Evolutionary conservation across 176 grass and related monocot species (phyloP).

Genomic region (Cocos nucifera): DNA sequence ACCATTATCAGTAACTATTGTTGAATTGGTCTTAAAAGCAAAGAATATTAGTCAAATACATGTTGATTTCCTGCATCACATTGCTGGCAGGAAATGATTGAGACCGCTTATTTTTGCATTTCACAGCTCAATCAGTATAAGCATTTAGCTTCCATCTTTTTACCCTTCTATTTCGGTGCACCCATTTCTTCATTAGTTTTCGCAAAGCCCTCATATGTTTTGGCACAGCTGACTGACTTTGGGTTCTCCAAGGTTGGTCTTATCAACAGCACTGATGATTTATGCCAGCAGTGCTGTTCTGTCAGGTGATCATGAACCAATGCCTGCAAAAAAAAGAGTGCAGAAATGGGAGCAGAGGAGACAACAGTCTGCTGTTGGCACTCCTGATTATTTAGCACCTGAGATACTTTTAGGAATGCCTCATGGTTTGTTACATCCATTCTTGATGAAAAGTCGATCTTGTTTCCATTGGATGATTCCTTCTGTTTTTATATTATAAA

Average conservation of each 20-base stretch:
- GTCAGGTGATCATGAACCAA: slow-evolving; percentile 47
- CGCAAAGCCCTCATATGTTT: neutral
- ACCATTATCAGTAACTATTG: too few species aligned
- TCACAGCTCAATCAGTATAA: too few species aligned
- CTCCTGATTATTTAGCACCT: slow-evolving; percentile 93
- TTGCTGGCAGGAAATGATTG: too few species aligned
- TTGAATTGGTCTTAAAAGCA: too few species aligned
- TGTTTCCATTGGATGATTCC: too few species aligned
- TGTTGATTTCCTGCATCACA: too few species aligned
- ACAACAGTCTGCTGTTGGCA: slow-evolving; percentile 83
- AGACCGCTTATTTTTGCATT: too few species aligned
- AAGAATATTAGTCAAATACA: too few species aligned
- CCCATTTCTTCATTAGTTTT: too few species aligned
- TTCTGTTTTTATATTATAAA: neutral
- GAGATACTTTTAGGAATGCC: slow-evolving; percentile 92
- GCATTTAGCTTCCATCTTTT: too few species aligned
- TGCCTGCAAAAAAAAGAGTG: slow-evolving; percentile 43
- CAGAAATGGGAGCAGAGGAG: slow-evolving; percentile 64
- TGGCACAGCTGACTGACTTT: slow-evolving; percentile 70
- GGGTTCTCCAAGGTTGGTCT: slow-evolving; percentile 92
- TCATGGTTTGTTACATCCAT: slow-evolving; percentile 40
- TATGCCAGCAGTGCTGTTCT: slow-evolving; percentile 55
- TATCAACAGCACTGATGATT: slow-evolving; percentile 97
- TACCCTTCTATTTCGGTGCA: too few species aligned
- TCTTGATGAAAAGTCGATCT: too few species aligned